Percentiles rank a stretch among this genome's conserved stretches.
Conservation (phyloP, 2,329 filamentous ascomycete genomes). For the Ploettnerulaceae sp. region DNA sequence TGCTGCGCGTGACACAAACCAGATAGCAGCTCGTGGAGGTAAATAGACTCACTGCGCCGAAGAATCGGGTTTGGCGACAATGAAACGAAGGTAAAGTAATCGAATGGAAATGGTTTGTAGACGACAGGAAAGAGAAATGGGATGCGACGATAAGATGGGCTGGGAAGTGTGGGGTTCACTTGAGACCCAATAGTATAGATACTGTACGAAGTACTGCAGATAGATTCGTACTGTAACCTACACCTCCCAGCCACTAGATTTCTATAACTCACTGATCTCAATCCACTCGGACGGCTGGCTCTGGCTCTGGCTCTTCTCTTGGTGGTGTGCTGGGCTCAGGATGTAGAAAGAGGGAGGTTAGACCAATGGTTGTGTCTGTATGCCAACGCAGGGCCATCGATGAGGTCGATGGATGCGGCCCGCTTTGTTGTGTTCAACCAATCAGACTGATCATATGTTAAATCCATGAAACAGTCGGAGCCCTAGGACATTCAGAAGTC, state of each 20-base stretch:
- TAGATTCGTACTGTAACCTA: not conserved
- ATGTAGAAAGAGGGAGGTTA: slow-evolving; percentile 13
- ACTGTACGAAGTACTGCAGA: no score
- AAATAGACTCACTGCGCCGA: slow-evolving; percentile 10
- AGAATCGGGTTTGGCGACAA: slow-evolving; percentile 2
- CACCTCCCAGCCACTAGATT: slow-evolving; percentile 16
- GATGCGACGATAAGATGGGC: slow-evolving; percentile 1
- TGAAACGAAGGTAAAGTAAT: slow-evolving; percentile 6
- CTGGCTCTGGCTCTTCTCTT: not conserved
- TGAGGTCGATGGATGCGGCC: slow-evolving; percentile 11
- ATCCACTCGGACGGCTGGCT: slow-evolving; percentile 2
- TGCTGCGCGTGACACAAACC: slow-evolving; percentile 13
- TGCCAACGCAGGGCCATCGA: not conserved
- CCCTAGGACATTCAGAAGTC: not conserved
- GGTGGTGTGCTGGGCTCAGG: slow-evolving; percentile 3
- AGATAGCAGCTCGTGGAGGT: not conserved
- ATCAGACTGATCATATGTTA: not conserved
- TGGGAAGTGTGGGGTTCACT: slow-evolving; percentile 3
- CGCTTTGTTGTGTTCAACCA: slow-evolving; percentile 5
- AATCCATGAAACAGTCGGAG: slow-evolving; percentile 10
- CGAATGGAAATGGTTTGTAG: not conserved
- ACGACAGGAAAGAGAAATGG: not conserved
- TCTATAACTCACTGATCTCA: not conserved
- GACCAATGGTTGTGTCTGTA: slow-evolving; percentile 15
- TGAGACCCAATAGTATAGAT: not conserved